A percentile compares a stretch with the other conserved stretches of the same genome.
These are phyloP conservation scores for Onygena corvina DNA, from an alignment of 2,329 filamentous ascomycete species.

Conservation along the genomic window DNA sequence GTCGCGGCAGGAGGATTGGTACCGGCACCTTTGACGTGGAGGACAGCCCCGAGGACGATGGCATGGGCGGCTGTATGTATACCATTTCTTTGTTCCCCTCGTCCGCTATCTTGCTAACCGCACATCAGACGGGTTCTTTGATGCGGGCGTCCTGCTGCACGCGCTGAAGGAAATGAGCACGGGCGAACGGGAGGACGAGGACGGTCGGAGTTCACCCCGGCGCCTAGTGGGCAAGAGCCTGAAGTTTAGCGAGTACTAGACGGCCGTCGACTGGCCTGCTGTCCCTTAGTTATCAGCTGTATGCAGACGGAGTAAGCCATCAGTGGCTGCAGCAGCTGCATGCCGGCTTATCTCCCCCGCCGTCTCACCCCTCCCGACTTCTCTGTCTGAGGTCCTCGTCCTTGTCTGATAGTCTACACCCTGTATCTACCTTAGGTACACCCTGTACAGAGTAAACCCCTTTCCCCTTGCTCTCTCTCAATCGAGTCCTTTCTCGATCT, in stretches of 20 bases:
- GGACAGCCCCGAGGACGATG: slow-evolving; percentile 64
- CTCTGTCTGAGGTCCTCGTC: too few species aligned
- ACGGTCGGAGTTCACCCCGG: slow-evolving; percentile 28
- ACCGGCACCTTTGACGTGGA: slow-evolving; percentile 32
- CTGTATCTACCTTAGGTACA: too few species aligned
- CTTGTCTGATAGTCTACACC: too few species aligned
- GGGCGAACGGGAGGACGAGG: slow-evolving; percentile 25
- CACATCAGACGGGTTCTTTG: slow-evolving; percentile 79
- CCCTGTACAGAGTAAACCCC: too few species aligned
- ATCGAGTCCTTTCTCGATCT: background rate
- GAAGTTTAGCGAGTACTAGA: slow-evolving; percentile 36
- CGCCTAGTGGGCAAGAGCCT: slow-evolving; percentile 39
- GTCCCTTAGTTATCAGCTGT: too few species aligned
- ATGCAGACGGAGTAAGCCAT: background rate
- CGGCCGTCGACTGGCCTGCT: too few species aligned
- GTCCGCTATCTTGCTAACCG: slow-evolving; percentile 11
- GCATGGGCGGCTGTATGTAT: slow-evolving; percentile 80
- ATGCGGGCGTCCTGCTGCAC: slow-evolving; percentile 86
- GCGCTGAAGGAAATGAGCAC: slow-evolving; percentile 56
- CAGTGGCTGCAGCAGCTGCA: too few species aligned
- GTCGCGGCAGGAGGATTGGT: slow-evolving; percentile 55
- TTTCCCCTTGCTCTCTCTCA: background rate
- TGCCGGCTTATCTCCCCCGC: too few species aligned
- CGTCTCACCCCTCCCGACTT: too few species aligned
- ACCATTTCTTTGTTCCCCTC: slow-evolving; percentile 10